Percentiles rank a stretch among this genome's conserved stretches.
phyloP scores from a whole-genome alignment of 805 yeast genomes.

The Kodamaea lidongshanica region DNA sequence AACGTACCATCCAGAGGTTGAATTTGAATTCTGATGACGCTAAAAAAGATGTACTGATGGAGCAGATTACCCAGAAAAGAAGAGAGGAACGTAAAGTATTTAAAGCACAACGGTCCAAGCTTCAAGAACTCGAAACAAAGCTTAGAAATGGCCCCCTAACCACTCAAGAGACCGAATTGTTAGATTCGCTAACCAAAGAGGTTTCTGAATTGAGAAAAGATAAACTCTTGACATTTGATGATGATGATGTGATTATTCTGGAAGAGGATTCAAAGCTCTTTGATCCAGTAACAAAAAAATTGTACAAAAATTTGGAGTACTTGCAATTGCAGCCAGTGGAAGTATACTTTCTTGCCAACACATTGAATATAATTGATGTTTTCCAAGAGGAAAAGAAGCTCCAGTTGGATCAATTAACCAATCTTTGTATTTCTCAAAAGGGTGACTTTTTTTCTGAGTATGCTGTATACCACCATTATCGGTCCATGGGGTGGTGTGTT shows the following conservation, averaged over 20 bases:
- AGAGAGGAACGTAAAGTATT: slow-evolving; percentile 66
- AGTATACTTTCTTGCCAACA: slow-evolving; percentile 60
- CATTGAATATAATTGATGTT: slow-evolving; percentile 44
- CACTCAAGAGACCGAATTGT: slow-evolving; percentile 16
- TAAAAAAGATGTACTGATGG: slow-evolving; percentile 40
- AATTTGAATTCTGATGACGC: slow-evolving; percentile 26
- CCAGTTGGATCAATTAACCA: slow-evolving; percentile 1
- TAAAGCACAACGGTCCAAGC: slow-evolving; percentile 56
- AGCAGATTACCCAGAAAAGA: slow-evolving; percentile 70
- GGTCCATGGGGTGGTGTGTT: slow-evolving; percentile 92
- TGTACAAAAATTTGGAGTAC: slow-evolving; percentile 30
- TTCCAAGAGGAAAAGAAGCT: slow-evolving; percentile 5
- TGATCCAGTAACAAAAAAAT: slow-evolving; percentile 13
- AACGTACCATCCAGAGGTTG: slow-evolving; percentile 54
- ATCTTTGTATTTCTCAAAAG: slow-evolving; percentile 2
- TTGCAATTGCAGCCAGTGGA: slow-evolving; percentile 75
- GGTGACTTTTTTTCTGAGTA: slow-evolving; percentile 46
- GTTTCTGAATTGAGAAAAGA: slow-evolving; percentile 15
- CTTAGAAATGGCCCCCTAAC: slow-evolving; percentile 24
- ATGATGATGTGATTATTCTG: slow-evolving; percentile 4
- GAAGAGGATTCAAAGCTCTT: slow-evolving; percentile 14
- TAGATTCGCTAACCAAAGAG: slow-evolving; percentile 13
- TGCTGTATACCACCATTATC: slow-evolving; percentile 76
- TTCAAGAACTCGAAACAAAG: slow-evolving; percentile 46
- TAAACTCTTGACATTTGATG: slow-evolving; percentile 10